Evolutionary conservation across 345 rosid species (phyloP).

Genomic region (Camelina neglecta): DNA sequence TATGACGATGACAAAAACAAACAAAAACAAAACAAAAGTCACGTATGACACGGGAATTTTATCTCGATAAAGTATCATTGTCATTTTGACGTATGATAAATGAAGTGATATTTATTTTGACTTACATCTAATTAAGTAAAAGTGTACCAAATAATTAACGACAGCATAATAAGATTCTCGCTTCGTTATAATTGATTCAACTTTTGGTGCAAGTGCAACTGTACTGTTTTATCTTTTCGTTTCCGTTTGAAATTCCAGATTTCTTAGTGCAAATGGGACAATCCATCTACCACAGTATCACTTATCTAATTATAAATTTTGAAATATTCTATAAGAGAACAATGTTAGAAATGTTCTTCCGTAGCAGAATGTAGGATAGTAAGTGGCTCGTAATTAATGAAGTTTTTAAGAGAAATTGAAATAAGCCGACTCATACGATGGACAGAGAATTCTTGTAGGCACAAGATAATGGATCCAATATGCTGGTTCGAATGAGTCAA

Average conservation of each 20-base stretch:
- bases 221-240: constrained; percentile 8
- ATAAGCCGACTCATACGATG: background rate
- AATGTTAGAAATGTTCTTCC: no score
- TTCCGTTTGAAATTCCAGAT: constrained; percentile 21
- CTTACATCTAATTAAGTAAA: constrained; percentile 3
- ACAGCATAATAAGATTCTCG: constrained; percentile 25
- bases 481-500: background rate
- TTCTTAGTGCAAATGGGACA: constrained; percentile 3
- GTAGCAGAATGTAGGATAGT: background rate
- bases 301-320: no score
- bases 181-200: constrained; percentile 20
- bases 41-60: background rate
- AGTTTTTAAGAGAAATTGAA: background rate
- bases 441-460: background rate
- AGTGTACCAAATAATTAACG: constrained; percentile 24
- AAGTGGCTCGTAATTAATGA: background rate
- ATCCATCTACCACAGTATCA: background rate
- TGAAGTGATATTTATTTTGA: constrained; percentile 35
- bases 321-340: no score
- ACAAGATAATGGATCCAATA: background rate
- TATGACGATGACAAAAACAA: no score
- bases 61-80: constrained; percentile 18
- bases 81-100: constrained; percentile 6
- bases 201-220: constrained; percentile 15
- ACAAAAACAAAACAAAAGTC: background rate